Conservation (phyloP, 306 rosid genomes). For the Prosopis cineraria region DNA sequence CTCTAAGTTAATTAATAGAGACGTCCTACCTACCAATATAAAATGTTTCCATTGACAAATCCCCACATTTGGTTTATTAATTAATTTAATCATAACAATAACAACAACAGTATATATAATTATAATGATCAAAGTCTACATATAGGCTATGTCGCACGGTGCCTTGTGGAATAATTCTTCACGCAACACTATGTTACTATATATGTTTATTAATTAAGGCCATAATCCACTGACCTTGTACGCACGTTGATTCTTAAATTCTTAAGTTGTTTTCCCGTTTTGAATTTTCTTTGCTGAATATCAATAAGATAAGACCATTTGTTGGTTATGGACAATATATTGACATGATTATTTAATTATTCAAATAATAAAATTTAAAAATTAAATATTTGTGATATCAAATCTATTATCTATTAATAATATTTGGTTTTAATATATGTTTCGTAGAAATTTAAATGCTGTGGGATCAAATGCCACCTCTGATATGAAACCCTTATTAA, state of each 20-base stretch:
- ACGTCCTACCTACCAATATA: not conserved
- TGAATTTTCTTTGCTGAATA: no score
- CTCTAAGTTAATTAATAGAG: constrained; percentile 15
- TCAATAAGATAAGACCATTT: no score
- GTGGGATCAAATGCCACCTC: no score
- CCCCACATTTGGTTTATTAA: not conserved
- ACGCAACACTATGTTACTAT: not conserved
- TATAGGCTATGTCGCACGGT: not conserved
- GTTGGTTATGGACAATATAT: no score
- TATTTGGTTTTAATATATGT: no score
- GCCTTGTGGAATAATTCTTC: constrained; percentile 28
- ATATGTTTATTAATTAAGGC: constrained; percentile 34
- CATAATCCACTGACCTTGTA: constrained; percentile 41
- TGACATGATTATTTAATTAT: no score
- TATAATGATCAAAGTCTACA: constrained; percentile 12
- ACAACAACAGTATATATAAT: not conserved
- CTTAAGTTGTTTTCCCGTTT: no score
- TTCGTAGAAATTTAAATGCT: no score
- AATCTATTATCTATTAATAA: no score
- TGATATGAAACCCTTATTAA: no score
- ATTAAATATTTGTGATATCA: no score
- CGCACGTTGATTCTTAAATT: not conserved
- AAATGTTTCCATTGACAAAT: constrained; percentile 9
- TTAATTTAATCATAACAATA: not conserved
- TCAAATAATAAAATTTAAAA: no score